phyloP scores from a whole-genome alignment of 306 rosid genomes.

The Quercus wislizeni region DNA sequence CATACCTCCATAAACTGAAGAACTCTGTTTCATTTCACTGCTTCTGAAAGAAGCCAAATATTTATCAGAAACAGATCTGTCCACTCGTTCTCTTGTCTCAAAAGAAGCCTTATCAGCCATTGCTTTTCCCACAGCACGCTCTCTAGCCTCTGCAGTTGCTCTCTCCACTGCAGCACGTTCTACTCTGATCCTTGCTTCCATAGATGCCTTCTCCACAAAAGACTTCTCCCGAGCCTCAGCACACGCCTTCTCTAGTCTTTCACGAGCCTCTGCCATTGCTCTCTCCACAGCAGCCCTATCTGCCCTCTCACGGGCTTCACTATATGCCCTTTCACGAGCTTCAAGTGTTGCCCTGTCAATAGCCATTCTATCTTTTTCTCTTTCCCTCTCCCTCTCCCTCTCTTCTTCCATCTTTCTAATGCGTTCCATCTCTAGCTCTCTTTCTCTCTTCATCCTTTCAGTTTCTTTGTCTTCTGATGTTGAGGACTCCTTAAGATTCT shows the following conservation, averaged over 20 bases:
- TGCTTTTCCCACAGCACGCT: constrained; percentile 76
- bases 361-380: constrained; percentile 90
- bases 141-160: constrained; percentile 92
- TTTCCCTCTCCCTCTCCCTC: constrained; percentile 90
- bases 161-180: constrained; percentile 92
- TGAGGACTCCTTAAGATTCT: constrained; percentile 27
- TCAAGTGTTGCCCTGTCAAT: constrained; percentile 73
- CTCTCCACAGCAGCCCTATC: constrained; percentile 90
- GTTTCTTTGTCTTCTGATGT: constrained; percentile 48
- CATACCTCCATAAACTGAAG: constrained; percentile 63
- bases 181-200: constrained; percentile 81
- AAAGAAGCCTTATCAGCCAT: constrained; percentile 69
- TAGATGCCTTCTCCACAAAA: constrained; percentile 55
- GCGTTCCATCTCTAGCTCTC: constrained; percentile 62
- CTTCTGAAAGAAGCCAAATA: constrained; percentile 52
- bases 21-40: constrained; percentile 51
- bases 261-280: constrained; percentile 83
- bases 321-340: constrained; percentile 59
- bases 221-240: constrained; percentile 92
- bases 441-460: constrained; percentile 59
- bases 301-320: constrained; percentile 66
- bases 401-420: constrained; percentile 79
- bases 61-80: constrained; percentile 88
- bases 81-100: constrained; percentile 65
- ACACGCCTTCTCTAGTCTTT: constrained; percentile 92